Base-by-base conservation (phyloP, 2,329 filamentous ascomycete genomes). In the Thielaviopsis ethacetica region DNA sequence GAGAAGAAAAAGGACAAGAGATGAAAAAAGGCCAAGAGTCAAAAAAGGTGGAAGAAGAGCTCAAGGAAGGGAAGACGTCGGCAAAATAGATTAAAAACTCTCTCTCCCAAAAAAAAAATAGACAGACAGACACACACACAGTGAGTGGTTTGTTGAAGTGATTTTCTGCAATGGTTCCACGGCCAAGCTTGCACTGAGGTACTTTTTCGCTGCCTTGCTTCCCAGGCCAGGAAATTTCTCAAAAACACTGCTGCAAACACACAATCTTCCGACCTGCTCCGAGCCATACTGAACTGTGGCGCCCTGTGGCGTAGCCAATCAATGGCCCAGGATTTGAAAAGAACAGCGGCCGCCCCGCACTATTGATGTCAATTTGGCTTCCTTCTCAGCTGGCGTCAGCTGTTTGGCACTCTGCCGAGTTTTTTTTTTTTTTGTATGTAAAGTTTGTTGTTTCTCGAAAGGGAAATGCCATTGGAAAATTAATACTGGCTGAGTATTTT, bases 81-180 rank as follows among this genome's bases (percentile, higher is more conserved):
- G 47, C 50, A 44, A 49, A 50, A 41, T 50, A 61, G 50, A 59
- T 50, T 53, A 53, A 57, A 57, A 30, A 51, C 3, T n/a, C 44
- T 49, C 57, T 52, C 59, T 58, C 52, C 44, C 51, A 59, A 50
- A 51, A 55, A 55, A 59, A 54, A 69, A 68, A 69, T 68, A 69
- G 69, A 70, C 51, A 57, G 52, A 50, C 49, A 57, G 34, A 53
- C 47, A 49, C 49, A 57, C 50, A 53, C 47, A 49, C 47, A 59
- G 71, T 79, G 77, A 78, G 77, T 75, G 74, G 75, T 79, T 79
- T 78, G 75, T 76, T 75, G 72, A 72, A 73, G 59, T 52, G 59
- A 57, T 61, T 58, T 58, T 58, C 56, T 58, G 44, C 59, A 53
- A 30, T 54, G 47, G 47, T 53, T 59, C 57, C 60, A 61, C 58